Percentiles rank a stretch among this genome's conserved stretches.
phyloP scores from a whole-genome alignment of 148 eudicot genomes.

The Rhododendron molle region DNA sequence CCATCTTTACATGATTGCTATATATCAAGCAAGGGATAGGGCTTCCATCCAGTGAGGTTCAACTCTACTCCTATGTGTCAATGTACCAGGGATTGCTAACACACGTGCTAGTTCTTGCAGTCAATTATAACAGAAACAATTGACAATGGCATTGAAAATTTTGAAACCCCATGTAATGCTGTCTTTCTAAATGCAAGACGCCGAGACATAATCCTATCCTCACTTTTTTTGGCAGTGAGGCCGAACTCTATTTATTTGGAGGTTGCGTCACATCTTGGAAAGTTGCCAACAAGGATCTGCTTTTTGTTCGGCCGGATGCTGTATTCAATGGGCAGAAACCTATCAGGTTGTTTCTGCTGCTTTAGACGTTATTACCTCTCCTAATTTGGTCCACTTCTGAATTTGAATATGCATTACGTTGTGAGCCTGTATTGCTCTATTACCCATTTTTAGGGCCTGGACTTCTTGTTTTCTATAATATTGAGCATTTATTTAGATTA shows the following conservation, averaged over 20 bases:
- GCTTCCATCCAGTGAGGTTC: background rate
- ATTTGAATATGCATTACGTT: background rate
- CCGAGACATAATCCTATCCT: background rate
- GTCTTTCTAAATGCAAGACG: background rate
- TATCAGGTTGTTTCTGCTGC: slow-evolving; percentile 61
- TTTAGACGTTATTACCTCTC: background rate
- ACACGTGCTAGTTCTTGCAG: background rate
- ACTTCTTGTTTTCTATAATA: background rate
- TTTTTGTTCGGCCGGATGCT: slow-evolving; percentile 97
- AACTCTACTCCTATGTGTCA: slow-evolving; percentile 5
- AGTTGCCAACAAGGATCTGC: slow-evolving; percentile 74
- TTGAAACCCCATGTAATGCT: background rate
- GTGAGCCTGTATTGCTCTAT: background rate
- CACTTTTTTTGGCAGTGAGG: slow-evolving; percentile 56
- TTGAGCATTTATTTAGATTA: background rate
- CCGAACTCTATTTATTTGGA: slow-evolving; percentile 90
- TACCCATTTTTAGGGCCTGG: background rate
- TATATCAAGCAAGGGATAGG: background rate
- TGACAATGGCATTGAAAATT: background rate
- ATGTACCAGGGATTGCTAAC: background rate
- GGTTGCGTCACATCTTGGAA: slow-evolving; percentile 96
- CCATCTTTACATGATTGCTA: background rate
- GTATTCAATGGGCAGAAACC: slow-evolving; percentile 97
- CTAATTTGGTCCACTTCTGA: background rate
- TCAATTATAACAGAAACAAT: background rate